Evolutionary conservation across 441 rosid genomes (phyloP).

Genomic region (Pelargonium fulgidum): DNA sequence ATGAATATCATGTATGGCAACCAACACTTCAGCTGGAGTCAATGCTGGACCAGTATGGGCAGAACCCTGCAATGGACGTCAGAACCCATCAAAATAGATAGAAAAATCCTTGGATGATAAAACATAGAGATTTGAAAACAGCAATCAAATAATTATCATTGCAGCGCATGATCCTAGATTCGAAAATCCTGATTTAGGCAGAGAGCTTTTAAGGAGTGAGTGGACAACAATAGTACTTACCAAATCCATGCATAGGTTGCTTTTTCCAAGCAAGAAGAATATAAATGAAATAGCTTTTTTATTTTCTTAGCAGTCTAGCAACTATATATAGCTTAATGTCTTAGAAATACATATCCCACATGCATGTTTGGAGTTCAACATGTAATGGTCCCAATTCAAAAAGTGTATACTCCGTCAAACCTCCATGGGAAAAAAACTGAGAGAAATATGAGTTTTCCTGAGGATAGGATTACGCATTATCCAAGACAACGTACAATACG

Average conservation of each 20-base stretch:
- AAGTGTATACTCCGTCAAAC: neutral
- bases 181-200: neutral
- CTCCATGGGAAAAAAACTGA: neutral
- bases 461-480: neutral
- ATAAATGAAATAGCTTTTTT: neutral
- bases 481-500: neutral
- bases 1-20: conserved; percentile 83
- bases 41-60: conserved; percentile 99
- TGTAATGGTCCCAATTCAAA: neutral
- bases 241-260: neutral
- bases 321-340: neutral
- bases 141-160: conserved; percentile 2
- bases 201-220: neutral
- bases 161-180: neutral
- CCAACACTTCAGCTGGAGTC: conserved; percentile 96
- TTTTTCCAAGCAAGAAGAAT: neutral
- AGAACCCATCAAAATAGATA: neutral
- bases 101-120: neutral
- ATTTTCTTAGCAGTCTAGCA: neutral
- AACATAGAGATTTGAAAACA: neutral
- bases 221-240: neutral
- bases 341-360: neutral
- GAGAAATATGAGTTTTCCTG: neutral
- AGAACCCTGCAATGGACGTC: conserved; percentile 65
- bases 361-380: neutral